phyloP scores from a whole-genome alignment of 2,329 filamentous ascomycete species.

The Xylariaceae sp. region DNA sequence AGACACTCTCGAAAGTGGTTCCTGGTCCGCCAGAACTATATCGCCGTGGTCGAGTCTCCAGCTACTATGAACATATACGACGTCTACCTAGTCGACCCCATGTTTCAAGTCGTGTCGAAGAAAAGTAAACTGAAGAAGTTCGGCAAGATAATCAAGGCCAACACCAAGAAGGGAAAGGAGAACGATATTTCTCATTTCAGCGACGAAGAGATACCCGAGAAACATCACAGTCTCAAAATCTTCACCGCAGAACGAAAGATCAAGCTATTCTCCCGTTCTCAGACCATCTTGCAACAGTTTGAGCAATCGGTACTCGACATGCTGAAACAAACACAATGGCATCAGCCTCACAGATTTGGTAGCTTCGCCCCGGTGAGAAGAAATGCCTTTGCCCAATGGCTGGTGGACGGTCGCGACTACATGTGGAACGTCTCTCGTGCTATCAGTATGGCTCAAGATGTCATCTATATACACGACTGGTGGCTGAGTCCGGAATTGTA shows the following conservation, averaged over 20 bases:
- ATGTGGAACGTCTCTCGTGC: constrained; percentile 99
- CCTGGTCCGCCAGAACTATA: constrained; percentile 92
- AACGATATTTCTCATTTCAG: constrained; percentile 29
- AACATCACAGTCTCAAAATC: constrained; percentile 80
- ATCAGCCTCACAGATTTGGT: constrained; percentile 75
- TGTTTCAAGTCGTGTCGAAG: constrained; percentile 77
- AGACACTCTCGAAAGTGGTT: constrained; percentile 96
- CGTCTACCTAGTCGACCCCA: constrained; percentile 90
- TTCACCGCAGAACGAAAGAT: constrained; percentile 88
- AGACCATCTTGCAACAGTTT: constrained; percentile 84
- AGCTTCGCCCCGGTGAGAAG: constrained; percentile 89
- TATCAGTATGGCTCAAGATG: constrained; percentile 94
- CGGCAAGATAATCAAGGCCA: constrained; percentile 55
- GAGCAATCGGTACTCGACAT: constrained; percentile 88
- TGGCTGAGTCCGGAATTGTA: constrained; percentile 97
- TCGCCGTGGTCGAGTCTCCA: constrained; percentile 96
- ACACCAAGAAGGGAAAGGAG: constrained; percentile 45
- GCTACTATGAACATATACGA: constrained; percentile 99
- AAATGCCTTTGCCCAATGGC: constrained; percentile 87
- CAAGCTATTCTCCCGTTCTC: constrained; percentile 84
- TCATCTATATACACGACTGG: constrained; percentile 99
- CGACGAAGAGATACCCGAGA: constrained; percentile 33
- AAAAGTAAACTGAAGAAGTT: constrained; percentile 51
- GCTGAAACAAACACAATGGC: constrained; percentile 77
- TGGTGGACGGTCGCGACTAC: constrained; percentile 94